Conservation (phyloP, 1,284 basidiomycete genomes). For the Heterobasidion occidentale region DNA sequence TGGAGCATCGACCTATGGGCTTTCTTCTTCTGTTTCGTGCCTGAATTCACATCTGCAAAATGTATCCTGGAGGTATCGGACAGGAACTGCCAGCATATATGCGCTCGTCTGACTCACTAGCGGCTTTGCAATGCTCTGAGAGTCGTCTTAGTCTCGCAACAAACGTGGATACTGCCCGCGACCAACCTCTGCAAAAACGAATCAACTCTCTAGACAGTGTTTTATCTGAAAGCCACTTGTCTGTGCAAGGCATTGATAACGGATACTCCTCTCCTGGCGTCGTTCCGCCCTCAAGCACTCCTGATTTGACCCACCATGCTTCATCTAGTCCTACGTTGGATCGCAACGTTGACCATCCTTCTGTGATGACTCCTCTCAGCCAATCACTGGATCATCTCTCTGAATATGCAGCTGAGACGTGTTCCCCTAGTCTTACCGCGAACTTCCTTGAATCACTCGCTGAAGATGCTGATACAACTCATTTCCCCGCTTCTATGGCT, state of each 20-base stretch:
- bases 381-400: not conserved
- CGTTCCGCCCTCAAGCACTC: not conserved
- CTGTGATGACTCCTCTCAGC: not conserved
- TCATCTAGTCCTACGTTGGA: not conserved
- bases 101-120: not conserved
- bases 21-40: not conserved
- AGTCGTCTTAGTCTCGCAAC: too few species aligned
- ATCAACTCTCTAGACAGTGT: too few species aligned
- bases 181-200: too few species aligned
- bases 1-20: not conserved
- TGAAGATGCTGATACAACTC: too few species aligned
- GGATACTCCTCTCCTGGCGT: not conserved
- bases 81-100: not conserved
- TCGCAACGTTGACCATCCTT: not conserved
- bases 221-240: too few species aligned
- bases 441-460: too few species aligned
- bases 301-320: not conserved
- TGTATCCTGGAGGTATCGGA: not conserved
- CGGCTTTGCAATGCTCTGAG: too few species aligned
- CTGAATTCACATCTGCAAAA: not conserved
- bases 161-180: too few species aligned
- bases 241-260: not conserved
- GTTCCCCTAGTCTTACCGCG: too few species aligned
- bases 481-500: too few species aligned
- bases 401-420: too few species aligned